phyloP scores from a whole-genome alignment of 768 basidiomycete genomes.

The Sutorius australiensis region DNA sequence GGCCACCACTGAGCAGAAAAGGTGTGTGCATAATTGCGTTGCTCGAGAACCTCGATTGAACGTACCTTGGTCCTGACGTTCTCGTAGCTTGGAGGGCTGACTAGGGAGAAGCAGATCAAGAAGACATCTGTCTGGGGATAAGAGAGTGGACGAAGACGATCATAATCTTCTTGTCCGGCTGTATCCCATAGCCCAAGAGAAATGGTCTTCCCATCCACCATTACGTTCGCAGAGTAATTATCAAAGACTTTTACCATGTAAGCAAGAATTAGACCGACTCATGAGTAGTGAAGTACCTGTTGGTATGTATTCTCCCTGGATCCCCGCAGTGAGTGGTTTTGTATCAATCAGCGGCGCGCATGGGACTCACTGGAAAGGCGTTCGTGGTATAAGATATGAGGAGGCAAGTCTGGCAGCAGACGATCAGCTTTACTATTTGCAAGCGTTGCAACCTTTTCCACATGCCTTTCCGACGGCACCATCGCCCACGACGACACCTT shows the following conservation, averaged over 20 bases:
- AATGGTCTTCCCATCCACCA: conserved; percentile 98
- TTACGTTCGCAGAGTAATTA: conserved; percentile 97
- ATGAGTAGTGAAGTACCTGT: conserved; percentile 54
- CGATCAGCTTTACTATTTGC: conserved; percentile 11
- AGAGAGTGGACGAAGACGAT: conserved; percentile 93
- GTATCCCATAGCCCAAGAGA: conserved; percentile 99
- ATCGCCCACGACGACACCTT: conserved; percentile 97
- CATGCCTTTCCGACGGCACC: conserved; percentile 96
- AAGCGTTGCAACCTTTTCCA: conserved; percentile 11
- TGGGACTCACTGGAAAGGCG: conserved; percentile 78
- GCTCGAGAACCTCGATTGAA: conserved; percentile 4
- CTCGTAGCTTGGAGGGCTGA: conserved; percentile 96
- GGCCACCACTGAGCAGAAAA: conserved; percentile 74
- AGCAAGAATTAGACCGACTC: conserved; percentile 4
- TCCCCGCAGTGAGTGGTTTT: conserved; percentile 14
- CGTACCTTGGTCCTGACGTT: conserved; percentile 96
- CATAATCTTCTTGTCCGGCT: conserved; percentile 99
- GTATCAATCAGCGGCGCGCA: conserved; percentile 11
- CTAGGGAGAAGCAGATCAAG: conserved; percentile 97
- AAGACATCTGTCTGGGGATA: conserved; percentile 99
- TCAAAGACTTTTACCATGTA: conserved; percentile 71
- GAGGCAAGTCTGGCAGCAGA: conserved; percentile 76
- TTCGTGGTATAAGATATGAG: conserved; percentile 99
- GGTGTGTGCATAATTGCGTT: conserved; percentile 4
- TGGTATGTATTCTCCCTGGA: conserved; percentile 93